phyloP scores from a whole-genome alignment of 345 rosid genomes.

The Populus euphratica region DNA sequence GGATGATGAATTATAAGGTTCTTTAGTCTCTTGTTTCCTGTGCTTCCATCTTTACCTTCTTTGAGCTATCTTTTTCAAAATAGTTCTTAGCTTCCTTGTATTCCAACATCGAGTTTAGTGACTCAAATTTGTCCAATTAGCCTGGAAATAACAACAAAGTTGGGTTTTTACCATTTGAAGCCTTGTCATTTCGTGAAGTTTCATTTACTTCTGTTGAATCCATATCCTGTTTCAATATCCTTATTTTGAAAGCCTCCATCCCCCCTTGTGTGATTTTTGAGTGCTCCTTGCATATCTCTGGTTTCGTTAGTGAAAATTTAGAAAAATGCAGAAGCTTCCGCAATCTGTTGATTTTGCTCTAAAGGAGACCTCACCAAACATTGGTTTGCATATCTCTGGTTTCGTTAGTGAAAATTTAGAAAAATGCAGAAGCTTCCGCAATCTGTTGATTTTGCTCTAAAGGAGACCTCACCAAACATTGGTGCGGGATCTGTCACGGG shows the following conservation, averaged over 20 bases:
- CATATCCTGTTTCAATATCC: conserved; percentile 9
- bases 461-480: conserved; percentile 36
- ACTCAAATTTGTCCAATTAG: not conserved
- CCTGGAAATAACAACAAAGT: not conserved
- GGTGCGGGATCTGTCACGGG: conserved; percentile 24
- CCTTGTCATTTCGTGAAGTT: not conserved
- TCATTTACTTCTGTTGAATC: not conserved
- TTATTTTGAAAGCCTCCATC: conserved; percentile 8
- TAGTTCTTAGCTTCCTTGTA: conserved; percentile 6
- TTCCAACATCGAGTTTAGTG: not conserved
- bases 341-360: conserved; percentile 28
- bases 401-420: conserved; percentile 4
- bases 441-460: conserved; percentile 27
- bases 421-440: conserved; percentile 33
- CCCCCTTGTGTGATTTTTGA: not conserved
- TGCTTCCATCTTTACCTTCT: conserved; percentile 1
- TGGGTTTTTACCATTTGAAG: not conserved
- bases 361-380: conserved; percentile 36
- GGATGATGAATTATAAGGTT: conserved; percentile 3
- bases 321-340: conserved; percentile 31
- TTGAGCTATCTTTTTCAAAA: not conserved
- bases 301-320: conserved; percentile 8
- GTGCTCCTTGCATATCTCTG: not conserved
- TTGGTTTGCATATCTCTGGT: conserved; percentile 16
- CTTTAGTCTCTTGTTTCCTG: conserved; percentile 4